Conservation (phyloP, 1,284 basidiomycete species). For the Somion occarium region DNA sequence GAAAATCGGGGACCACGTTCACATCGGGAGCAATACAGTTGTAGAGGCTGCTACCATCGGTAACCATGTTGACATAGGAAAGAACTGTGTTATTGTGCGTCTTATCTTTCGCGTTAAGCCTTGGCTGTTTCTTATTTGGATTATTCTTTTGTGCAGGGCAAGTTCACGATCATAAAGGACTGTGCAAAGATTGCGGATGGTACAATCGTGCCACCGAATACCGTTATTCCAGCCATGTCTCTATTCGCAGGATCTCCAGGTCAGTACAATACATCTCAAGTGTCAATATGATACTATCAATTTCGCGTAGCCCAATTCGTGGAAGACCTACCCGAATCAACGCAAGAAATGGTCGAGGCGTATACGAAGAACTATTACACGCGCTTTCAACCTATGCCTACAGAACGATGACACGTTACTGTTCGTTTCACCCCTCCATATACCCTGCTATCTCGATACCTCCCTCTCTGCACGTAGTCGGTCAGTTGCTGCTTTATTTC, state of each 20-base stretch:
- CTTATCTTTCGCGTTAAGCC: background rate
- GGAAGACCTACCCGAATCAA: conserved; percentile 86
- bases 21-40: conserved; percentile 83
- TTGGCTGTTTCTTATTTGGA: background rate
- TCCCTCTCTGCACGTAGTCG: too few relatives aligned
- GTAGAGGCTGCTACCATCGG: conserved; percentile 96
- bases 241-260: conserved; percentile 90
- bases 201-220: conserved; percentile 87
- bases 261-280: conserved; percentile 26
- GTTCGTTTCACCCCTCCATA: background rate
- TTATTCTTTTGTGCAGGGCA: conserved; percentile 56
- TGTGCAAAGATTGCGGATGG: conserved; percentile 86
- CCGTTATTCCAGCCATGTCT: conserved; percentile 86
- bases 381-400: conserved; percentile 42
- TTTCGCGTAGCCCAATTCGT: conserved; percentile 62
- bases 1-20: conserved; percentile 93
- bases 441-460: conserved; percentile 3
- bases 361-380: conserved; percentile 72
- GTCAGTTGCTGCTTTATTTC: too few relatives aligned
- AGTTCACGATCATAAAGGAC: conserved; percentile 96
- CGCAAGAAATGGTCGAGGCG: conserved; percentile 47
- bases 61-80: conserved; percentile 91
- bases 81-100: conserved; percentile 89
- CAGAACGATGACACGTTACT: conserved; percentile 14
- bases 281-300: background rate